phyloP scores from a whole-genome alignment of 345 rosid species.

The Lumnitzera littorea region DNA sequence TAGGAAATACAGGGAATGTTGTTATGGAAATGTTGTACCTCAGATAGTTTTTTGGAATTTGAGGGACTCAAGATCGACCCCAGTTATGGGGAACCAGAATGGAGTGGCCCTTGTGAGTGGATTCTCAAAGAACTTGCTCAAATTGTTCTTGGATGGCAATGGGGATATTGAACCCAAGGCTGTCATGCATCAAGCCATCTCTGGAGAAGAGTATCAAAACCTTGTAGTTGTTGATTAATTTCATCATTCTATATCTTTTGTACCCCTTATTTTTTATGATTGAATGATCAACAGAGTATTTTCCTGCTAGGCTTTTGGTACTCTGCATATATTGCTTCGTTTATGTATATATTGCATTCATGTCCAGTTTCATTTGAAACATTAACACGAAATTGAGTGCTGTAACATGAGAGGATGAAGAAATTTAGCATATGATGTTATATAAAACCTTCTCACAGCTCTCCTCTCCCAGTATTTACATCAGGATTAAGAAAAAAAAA shows the following conservation, averaged over 20 bases:
- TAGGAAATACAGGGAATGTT: conserved; percentile 35
- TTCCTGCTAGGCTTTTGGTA: conserved; percentile 4
- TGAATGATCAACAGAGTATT: not conserved
- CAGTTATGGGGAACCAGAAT: conserved; percentile 27
- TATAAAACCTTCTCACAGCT: not conserved
- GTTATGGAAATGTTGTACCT: conserved; percentile 42
- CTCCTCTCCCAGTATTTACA: too few relatives aligned
- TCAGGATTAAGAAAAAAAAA: conserved; percentile 2
- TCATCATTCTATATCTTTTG: not conserved
- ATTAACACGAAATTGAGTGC: too few relatives aligned
- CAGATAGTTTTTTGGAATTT: conserved; percentile 63
- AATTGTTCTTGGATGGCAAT: conserved; percentile 35
- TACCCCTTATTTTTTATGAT: not conserved
- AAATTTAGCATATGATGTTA: conserved; percentile 8
- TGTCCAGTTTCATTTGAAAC: too few relatives aligned
- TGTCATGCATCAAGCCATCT: conserved; percentile 40
- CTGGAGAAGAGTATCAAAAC: conserved; percentile 31
- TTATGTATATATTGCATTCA: too few relatives aligned
- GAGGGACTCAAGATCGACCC: conserved; percentile 41
- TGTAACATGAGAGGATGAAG: too few relatives aligned
- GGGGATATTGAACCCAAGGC: conserved; percentile 26
- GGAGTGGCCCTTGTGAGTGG: conserved; percentile 61
- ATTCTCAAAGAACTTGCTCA: conserved; percentile 57
- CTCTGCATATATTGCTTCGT: conserved; percentile 9
- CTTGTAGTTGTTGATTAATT: conserved; percentile 33